Evolutionary conservation across 495 filamentous ascomycete species (phyloP).

Genomic region (Glarea lozoyensis): DNA sequence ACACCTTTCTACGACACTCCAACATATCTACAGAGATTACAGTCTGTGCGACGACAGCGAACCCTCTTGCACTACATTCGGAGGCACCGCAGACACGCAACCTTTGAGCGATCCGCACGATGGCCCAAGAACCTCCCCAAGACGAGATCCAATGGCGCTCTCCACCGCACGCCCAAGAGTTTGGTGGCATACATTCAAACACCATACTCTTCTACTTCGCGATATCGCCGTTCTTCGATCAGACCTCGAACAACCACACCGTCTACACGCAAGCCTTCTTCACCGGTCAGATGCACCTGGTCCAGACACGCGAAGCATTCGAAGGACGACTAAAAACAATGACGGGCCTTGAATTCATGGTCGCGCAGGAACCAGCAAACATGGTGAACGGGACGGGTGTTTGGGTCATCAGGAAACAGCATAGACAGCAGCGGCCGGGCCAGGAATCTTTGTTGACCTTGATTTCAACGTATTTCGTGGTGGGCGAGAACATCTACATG

Average conservation of each 20-base stretch:
- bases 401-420: slow-evolving; percentile 92
- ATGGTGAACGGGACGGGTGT: slow-evolving; percentile 60
- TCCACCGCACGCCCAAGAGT: slow-evolving; percentile 48
- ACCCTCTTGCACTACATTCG: background rate
- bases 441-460: slow-evolving; percentile 63
- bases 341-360: slow-evolving; percentile 76
- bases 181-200: slow-evolving; percentile 50
- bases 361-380: slow-evolving; percentile 66
- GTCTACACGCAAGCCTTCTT: slow-evolving; percentile 65
- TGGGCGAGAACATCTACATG: slow-evolving; percentile 83
- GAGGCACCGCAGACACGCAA: background rate
- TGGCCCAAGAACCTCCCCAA: slow-evolving; percentile 45
- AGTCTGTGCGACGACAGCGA: too few species aligned
- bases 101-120: slow-evolving; percentile 3
- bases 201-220: slow-evolving; percentile 85
- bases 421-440: slow-evolving; percentile 48
- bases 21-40: too few species aligned
- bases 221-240: slow-evolving; percentile 84
- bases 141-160: slow-evolving; percentile 75
- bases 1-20: too few species aligned
- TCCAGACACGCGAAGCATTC: slow-evolving; percentile 66
- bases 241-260: slow-evolving; percentile 76
- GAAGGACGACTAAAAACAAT: slow-evolving; percentile 68
- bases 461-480: slow-evolving; percentile 71
- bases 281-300: slow-evolving; percentile 52